Percentiles rank a stretch among this genome's conserved stretches.
Conservation (phyloP, 148 eudicot genomes). For the Silene conica region DNA sequence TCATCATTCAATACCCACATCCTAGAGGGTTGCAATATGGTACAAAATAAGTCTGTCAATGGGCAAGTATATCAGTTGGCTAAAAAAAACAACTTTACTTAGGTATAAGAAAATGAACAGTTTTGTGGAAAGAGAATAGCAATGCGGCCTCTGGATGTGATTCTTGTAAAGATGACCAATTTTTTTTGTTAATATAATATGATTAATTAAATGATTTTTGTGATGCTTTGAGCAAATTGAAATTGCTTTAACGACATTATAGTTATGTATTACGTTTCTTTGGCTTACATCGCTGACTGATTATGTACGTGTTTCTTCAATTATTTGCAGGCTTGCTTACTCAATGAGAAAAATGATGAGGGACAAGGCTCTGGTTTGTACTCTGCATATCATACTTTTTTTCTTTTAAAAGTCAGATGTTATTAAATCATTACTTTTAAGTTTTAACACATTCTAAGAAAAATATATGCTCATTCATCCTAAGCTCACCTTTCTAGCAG, state of each 20-base stretch:
- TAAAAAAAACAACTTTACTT: neutral
- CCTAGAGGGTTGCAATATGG: too few species aligned
- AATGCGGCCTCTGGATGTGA: neutral
- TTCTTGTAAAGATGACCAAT: neutral
- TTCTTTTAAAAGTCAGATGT: too few species aligned
- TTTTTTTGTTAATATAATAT: neutral
- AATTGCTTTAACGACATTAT: neutral
- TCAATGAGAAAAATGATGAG: conserved; percentile 99
- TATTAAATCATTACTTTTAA: too few species aligned
- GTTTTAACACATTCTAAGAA: too few species aligned
- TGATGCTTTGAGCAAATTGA: neutral
- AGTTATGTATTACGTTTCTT: neutral
- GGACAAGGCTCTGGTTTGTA: conserved; percentile 94
- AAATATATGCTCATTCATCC: too few species aligned
- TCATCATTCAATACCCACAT: too few species aligned
- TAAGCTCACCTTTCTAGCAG: too few species aligned
- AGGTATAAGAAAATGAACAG: neutral
- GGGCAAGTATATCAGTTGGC: neutral
- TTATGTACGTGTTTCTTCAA: neutral
- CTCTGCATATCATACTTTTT: conserved; percentile 3
- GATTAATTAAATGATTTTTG: neutral
- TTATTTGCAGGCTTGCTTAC: conserved; percentile 78
- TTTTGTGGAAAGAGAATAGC: neutral
- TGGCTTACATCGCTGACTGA: neutral
- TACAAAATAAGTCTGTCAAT: too few species aligned